Evolutionary conservation across 2,329 filamentous ascomycete genomes (phyloP).

Genomic region (Nigrospora osmanthi): DNA sequence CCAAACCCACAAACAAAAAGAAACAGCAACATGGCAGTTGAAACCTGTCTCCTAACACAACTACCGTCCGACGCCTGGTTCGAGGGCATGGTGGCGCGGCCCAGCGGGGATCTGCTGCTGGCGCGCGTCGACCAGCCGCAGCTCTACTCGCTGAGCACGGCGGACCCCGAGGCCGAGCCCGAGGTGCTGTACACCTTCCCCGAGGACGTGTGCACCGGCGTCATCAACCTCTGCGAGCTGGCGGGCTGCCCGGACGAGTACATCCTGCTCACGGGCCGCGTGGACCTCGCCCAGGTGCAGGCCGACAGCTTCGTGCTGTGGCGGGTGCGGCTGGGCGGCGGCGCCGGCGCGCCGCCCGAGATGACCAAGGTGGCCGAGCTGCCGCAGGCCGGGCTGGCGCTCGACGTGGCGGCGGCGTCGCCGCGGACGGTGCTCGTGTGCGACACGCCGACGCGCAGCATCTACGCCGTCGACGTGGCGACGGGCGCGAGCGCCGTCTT

Average conservation of each 20-base stretch:
- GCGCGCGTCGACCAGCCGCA: conserved; percentile 20
- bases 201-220: conserved; percentile 11
- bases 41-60: conserved; percentile 15
- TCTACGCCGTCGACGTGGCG: conserved; percentile 17
- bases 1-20: too few relatives aligned
- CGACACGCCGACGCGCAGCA: conserved; percentile 14
- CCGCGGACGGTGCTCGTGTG: conserved; percentile 17
- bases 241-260: conserved; percentile 18
- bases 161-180: conserved; percentile 15
- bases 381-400: conserved; percentile 11
- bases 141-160: conserved; percentile 18
- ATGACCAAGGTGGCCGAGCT: conserved; percentile 12
- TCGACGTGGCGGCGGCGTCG: conserved; percentile 13
- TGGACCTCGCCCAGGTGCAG: conserved; percentile 20
- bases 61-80: conserved; percentile 22
- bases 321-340: conserved; percentile 13
- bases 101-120: conserved; percentile 19
- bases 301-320: conserved; percentile 16
- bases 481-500: conserved; percentile 13
- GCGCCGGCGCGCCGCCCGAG: conserved; percentile 15
- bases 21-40: too few relatives aligned
- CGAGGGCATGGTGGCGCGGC: conserved; percentile 18
- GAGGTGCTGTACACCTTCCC: conserved; percentile 16
- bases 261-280: conserved; percentile 13
- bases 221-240: conserved; percentile 16